A percentile compares a stretch with the other conserved stretches of the same genome.
phyloP scores from a whole-genome alignment of 768 basidiomycete genomes.

The Dendrothele bispora region DNA sequence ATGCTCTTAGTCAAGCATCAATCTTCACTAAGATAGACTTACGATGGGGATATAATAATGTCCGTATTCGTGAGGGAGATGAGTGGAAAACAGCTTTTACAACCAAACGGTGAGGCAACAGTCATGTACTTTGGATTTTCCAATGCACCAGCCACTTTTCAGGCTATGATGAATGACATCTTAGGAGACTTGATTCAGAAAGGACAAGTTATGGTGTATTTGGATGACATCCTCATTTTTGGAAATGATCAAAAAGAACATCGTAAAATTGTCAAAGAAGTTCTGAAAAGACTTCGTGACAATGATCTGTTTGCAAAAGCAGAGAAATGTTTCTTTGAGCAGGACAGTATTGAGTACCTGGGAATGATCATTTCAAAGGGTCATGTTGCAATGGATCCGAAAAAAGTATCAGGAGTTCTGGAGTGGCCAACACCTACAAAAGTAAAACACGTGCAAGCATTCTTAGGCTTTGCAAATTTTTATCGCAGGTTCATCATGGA shows the following conservation, averaged over 20 bases:
- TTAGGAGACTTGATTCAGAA: slow-evolving; percentile 23
- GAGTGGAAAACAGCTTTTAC: slow-evolving; percentile 45
- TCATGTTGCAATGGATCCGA: slow-evolving; percentile 31
- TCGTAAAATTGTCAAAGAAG: slow-evolving; percentile 6
- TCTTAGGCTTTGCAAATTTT: slow-evolving; percentile 47
- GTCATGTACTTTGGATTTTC: too few relatives aligned
- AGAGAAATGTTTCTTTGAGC: slow-evolving; percentile 25
- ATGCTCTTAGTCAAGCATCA: too few relatives aligned
- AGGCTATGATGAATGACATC: too few relatives aligned
- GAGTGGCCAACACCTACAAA: slow-evolving; percentile 36
- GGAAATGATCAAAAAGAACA: too few relatives aligned
- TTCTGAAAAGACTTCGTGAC: slow-evolving; percentile 15
- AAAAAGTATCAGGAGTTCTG: slow-evolving; percentile 35
- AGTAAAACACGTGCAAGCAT: slow-evolving; percentile 34
- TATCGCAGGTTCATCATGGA: slow-evolving; percentile 39
- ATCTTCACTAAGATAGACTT: too few relatives aligned
- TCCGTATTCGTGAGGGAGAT: too few relatives aligned
- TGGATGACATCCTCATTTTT: slow-evolving; percentile 31
- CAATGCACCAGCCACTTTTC: slow-evolving; percentile 37
- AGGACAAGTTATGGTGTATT: slow-evolving; percentile 27
- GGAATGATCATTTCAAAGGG: slow-evolving; percentile 9
- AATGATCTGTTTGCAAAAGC: slow-evolving; percentile 22
- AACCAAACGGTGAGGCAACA: slow-evolving; percentile 32
- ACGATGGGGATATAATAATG: too few relatives aligned
- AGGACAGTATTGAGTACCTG: slow-evolving; percentile 12